Conservation (phyloP, 257 asterid species). For the Knoxia roxburghii region DNA sequence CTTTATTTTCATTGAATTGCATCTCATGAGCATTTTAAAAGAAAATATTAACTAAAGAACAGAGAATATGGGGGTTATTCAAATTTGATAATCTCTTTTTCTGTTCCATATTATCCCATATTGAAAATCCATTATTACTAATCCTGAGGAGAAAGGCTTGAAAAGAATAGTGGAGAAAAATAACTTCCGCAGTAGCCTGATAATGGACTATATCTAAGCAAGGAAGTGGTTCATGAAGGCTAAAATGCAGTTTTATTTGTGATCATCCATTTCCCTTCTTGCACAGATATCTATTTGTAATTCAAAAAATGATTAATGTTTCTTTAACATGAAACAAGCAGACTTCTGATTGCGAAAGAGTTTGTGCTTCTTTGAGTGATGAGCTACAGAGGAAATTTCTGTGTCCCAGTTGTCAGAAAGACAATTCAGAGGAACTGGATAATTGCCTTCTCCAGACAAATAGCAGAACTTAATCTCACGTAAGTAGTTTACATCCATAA, state of each 20-base stretch:
- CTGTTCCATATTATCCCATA: not conserved
- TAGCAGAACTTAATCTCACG: conserved; percentile 28
- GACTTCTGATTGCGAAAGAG: conserved; percentile 55
- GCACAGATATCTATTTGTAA: conserved; percentile 14
- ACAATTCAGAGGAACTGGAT: conserved; percentile 58
- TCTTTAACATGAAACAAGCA: conserved; percentile 69
- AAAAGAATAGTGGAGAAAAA: not conserved
- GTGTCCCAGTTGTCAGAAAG: conserved; percentile 60
- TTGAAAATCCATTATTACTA: not conserved
- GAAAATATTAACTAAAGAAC: not conserved
- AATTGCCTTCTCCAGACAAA: conserved; percentile 36
- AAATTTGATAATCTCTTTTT: too few relatives aligned
- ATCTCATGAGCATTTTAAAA: not conserved
- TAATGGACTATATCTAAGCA: not conserved
- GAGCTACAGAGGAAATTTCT: conserved; percentile 62
- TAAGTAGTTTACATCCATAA: conserved; percentile 20
- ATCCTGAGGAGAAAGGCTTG: not conserved
- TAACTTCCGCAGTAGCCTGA: not conserved
- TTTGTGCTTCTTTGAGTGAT: conserved; percentile 52
- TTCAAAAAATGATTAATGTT: conserved; percentile 17
- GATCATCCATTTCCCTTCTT: not conserved
- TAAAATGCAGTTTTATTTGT: not conserved
- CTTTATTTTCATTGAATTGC: not conserved
- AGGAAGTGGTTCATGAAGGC: not conserved
- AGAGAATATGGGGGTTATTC: not conserved